phyloP scores from a whole-genome alignment of 176 grass and related monocot species.

The Echinochloa phyllopogon region DNA sequence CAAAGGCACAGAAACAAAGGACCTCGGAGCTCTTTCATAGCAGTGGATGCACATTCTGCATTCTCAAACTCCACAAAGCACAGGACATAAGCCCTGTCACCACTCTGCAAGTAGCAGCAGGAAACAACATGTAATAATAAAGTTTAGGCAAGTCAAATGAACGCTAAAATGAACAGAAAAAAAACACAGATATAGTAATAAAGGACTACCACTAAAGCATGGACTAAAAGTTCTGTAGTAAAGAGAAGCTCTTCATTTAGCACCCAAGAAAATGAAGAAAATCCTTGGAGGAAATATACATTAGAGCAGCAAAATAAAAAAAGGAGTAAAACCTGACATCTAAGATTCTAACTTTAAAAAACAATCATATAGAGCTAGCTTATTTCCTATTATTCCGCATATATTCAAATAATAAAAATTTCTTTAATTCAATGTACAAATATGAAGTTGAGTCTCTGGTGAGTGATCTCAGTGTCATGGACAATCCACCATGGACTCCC shows the following conservation, averaged over 20 bases:
- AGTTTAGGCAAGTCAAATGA: background rate
- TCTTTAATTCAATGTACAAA: background rate
- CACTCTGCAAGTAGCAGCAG: constrained; percentile 54
- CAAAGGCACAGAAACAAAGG: constrained; percentile 7
- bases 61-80: constrained; percentile 92
- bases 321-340: background rate
- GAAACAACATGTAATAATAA: constrained; percentile 11
- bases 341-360: background rate
- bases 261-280: constrained; percentile 5
- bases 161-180: background rate
- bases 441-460: background rate
- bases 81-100: constrained; percentile 77
- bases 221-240: background rate
- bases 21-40: constrained; percentile 74
- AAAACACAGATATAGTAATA: constrained; percentile 6
- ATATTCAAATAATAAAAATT: constrained; percentile 5
- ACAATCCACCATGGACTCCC: background rate
- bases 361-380: background rate
- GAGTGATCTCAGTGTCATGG: background rate
- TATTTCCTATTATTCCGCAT: background rate
- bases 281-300: background rate
- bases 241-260: constrained; percentile 5
- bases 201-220: background rate
- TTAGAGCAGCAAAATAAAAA: background rate
- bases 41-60: constrained; percentile 51